These are phyloP conservation scores for Debaryomyces nepalensis DNA, from an alignment of 1,139 yeast genomes.

Conservation along the genomic window DNA sequence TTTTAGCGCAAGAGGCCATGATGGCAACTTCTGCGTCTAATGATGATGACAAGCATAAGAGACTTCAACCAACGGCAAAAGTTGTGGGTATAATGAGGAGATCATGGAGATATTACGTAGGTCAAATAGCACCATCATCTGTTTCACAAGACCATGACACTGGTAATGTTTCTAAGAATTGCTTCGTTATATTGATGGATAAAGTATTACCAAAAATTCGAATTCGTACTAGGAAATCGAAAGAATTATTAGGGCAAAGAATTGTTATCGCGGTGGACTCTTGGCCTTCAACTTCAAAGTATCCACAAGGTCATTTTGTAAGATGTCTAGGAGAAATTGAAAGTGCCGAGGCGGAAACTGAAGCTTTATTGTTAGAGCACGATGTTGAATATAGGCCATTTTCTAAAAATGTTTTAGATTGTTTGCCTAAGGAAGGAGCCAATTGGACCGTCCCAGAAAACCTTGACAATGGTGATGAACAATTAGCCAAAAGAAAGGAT, in stretches of 20 bases:
- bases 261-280: constrained; percentile 91
- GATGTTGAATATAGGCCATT: constrained; percentile 97
- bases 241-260: constrained; percentile 80
- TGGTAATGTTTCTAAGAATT: constrained; percentile 69
- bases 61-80: constrained; percentile 85
- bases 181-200: constrained; percentile 89
- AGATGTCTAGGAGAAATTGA: constrained; percentile 89
- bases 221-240: constrained; percentile 85
- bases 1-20: constrained; percentile 78
- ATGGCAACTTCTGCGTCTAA: constrained; percentile 51
- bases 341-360: constrained; percentile 94
- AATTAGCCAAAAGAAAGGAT: constrained; percentile 73
- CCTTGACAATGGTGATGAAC: constrained; percentile 60
- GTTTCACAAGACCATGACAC: constrained; percentile 57
- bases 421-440: constrained; percentile 92
- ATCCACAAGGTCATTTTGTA: constrained; percentile 95
- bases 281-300: constrained; percentile 85
- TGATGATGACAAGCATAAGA: constrained; percentile 36
- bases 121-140: constrained; percentile 85
- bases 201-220: constrained; percentile 84
- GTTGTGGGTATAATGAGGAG: constrained; percentile 88
- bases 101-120: constrained; percentile 96
- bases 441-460: constrained; percentile 86
- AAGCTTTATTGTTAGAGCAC: constrained; percentile 89
- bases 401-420: constrained; percentile 86